Conservation (phyloP, 1,284 basidiomycete species). For the Cutaneotrichosporon sp. region DNA sequence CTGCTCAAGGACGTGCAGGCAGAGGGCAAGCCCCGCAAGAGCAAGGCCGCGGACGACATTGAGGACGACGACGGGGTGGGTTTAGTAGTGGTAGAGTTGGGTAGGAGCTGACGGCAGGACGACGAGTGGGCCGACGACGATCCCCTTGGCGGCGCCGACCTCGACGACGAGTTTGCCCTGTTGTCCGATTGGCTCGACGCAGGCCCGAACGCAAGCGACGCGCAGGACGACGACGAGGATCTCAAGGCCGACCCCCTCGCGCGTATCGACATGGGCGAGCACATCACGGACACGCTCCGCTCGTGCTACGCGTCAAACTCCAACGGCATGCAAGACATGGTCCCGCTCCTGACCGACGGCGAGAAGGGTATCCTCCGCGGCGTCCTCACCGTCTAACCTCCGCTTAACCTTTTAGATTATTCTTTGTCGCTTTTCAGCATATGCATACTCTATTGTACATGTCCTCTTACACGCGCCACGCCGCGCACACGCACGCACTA, state of each 20-base stretch:
- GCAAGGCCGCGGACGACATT: slow-evolving; percentile 56
- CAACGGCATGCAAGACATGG: slow-evolving; percentile 60
- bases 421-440: neutral
- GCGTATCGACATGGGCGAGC: slow-evolving; percentile 70
- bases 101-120: slow-evolving; percentile 52
- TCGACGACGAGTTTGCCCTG: slow-evolving; percentile 49
- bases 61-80: slow-evolving; percentile 63
- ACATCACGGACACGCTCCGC: slow-evolving; percentile 53
- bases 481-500: slow-evolving; percentile 9
- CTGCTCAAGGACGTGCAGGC: slow-evolving; percentile 72
- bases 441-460: slow-evolving; percentile 10
- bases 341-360: slow-evolving; percentile 61
- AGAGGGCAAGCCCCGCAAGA: slow-evolving; percentile 54
- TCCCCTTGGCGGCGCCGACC: slow-evolving; percentile 44
- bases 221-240: slow-evolving; percentile 83
- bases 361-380: slow-evolving; percentile 64
- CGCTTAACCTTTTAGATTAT: neutral
- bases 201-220: slow-evolving; percentile 60
- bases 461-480: neutral
- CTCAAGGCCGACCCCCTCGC: slow-evolving; percentile 79
- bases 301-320: slow-evolving; percentile 63
- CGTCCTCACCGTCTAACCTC: slow-evolving; percentile 49
- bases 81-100: neutral
- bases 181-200: slow-evolving; percentile 54
- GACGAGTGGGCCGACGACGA: slow-evolving; percentile 85